Conservation (phyloP, 345 rosid genomes). For the Syzygium aqueum region DNA sequence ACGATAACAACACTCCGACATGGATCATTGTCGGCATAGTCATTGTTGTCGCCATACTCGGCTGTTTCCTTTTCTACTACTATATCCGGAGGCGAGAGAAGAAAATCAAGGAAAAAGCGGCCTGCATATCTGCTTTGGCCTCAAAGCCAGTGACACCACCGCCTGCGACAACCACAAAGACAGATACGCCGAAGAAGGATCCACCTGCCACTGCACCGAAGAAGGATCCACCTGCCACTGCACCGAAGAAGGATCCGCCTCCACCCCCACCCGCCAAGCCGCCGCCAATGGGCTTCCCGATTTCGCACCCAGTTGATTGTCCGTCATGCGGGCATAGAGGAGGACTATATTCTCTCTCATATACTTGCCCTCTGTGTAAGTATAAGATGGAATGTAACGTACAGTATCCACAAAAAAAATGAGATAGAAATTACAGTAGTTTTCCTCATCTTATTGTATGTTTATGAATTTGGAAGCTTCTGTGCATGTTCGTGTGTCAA, state of each 20-base stretch:
- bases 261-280: background rate
- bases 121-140: background rate
- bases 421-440: background rate
- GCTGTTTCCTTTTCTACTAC: background rate
- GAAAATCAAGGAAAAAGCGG: background rate
- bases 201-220: background rate
- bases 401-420: background rate
- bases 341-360: background rate
- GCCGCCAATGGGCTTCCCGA: background rate
- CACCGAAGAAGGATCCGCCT: background rate
- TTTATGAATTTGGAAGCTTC: background rate
- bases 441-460: background rate
- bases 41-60: background rate
- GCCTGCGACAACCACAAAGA: background rate
- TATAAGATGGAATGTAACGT: background rate
- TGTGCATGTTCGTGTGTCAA: background rate
- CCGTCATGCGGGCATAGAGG: background rate
- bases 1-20: background rate
- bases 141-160: no score
- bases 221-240: no score
- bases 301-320: background rate
- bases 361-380: background rate
- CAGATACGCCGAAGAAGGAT: background rate
- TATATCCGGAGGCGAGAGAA: background rate
- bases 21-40: conserved; percentile 1